These are phyloP conservation scores for Orbilia quercus DNA, from an alignment of 2,329 filamentous ascomycete genomes.

Conservation along the genomic window DNA sequence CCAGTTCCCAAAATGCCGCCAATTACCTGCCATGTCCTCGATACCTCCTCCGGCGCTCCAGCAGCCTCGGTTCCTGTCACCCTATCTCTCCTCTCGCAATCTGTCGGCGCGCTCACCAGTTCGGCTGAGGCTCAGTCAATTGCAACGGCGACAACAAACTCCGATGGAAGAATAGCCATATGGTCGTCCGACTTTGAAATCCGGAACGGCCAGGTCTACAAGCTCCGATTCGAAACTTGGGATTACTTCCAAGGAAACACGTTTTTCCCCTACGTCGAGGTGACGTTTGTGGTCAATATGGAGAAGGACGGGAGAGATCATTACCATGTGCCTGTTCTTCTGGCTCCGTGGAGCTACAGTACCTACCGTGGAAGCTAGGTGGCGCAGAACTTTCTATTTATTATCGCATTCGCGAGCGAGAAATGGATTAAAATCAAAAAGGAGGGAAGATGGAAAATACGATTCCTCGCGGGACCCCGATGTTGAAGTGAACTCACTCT, in stretches of 20 bases:
- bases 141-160: conserved; percentile 75
- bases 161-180: conserved; percentile 77
- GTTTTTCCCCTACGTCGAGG: conserved; percentile 70
- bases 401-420: neutral
- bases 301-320: conserved; percentile 67
- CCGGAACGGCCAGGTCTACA: conserved; percentile 71
- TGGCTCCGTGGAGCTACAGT: conserved; percentile 83
- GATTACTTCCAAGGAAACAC: conserved; percentile 74
- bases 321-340: conserved; percentile 81
- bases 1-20: conserved; percentile 62
- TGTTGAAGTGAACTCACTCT: no score
- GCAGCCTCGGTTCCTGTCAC: conserved; percentile 75
- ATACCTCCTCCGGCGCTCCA: conserved; percentile 79
- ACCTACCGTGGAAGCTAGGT: conserved; percentile 80
- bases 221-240: conserved; percentile 77
- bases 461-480: no score
- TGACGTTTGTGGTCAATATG: conserved; percentile 68
- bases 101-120: conserved; percentile 59
- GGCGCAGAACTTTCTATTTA: neutral
- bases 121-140: conserved; percentile 63
- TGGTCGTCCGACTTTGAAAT: conserved; percentile 73
- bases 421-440: no score
- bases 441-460: no score
- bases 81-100: conserved; percentile 64
- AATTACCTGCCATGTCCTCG: conserved; percentile 88